Evolutionary conservation across 768 basidiomycete genomes (phyloP), one percentile per base, ranked within the genome.

Genomic region (Lepiota brunneoincarnata): DNA sequence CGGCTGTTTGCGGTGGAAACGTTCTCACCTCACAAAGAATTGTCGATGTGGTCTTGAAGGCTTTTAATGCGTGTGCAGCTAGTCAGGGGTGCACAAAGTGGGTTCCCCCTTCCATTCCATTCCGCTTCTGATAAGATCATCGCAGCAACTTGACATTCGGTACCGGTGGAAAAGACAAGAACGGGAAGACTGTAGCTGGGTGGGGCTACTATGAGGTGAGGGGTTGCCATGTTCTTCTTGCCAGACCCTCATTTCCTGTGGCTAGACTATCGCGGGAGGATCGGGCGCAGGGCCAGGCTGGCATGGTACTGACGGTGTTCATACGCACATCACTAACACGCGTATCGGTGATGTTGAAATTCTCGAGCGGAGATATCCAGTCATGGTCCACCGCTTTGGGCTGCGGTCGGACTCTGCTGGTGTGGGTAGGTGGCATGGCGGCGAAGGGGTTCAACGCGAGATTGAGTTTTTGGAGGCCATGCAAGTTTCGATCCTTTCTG

Each of bases 1-100:
- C 90, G 9, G 95, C 94, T 0, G 93, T 96, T 4, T 95, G 93
- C 58, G 93, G 90, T 26, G 94, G 94, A 10, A 98, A 97, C 64
- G 93, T 95, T 1, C 72, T 92, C 41, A 94, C 93, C 3, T 90
- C 87, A 4, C 94, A 96, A 64, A 79, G 95, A n/a, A 91, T 96
- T 41, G 91, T 95, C 2, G 95, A 98, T 64, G 93, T 95, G 2
- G 89, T 98, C 31, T 73, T 98, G 34, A 92, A 89, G 66, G 93
- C 94, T 0, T 97, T 98, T 75, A 81, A 89, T 61, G 93, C 92
- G 2, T 87, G 86, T 43, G 93, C 93, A 15, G 95, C 93, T 0
- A 92, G 90, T 62, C 94, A 97, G 66, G 95, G 95, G 1, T 92
- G 91, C 63, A 94, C 91, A 42, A 95, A 95, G 91, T 91, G 66